Evolutionary conservation across 2,329 filamentous ascomycete genomes (phyloP), one percentile per base, ranked within the genome.

Genomic region (Claviceps maximensis): DNA sequence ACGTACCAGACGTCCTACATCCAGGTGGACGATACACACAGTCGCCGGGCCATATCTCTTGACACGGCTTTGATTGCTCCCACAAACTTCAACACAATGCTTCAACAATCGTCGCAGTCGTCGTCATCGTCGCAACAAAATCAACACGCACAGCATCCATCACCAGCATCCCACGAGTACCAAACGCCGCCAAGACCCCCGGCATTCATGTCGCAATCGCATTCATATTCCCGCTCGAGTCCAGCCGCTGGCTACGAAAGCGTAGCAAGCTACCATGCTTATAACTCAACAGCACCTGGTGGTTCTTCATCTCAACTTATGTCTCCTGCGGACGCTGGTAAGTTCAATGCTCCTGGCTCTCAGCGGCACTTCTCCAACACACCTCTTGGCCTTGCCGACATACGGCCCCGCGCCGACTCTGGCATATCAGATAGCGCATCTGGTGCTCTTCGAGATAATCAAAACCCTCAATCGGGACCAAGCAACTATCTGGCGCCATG

Each of bases 401-500:
- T 97, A 65, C 79, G 91, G 54, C 89, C 89, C 12, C 82, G 89
- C 54, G 86, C 87, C 58, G 88, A 95, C 64, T 90, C 87, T 50
- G 83, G 80, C 65, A 78, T 93, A 63, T 83, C 83, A 19, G 89
- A 95, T 59, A 80, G 82, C 49, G 73, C 79, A 15, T 75, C 82
- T 44, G 83, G 83, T 69, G 68, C 75, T 68, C 59, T 76, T 44
- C 85, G 85, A 64, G 86, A 89, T 62, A 74, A 82, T 50, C 79
- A 81, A 57, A 79, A 80, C 64, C 66, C 80, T 57, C 74, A 80
- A 69, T 67, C 84, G 65, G 69, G 87, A 65, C 94, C 91, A 58
- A 95, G 89, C 74, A 96, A 91, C 67, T 95, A 96, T 65, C 72
- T 95, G 57, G 89, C 91, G 4, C 90, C 91, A 0, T 98, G 93